Evolutionary conservation across 2,329 filamentous ascomycete species (phyloP).

Genomic region (Aureobasidium namibiae): DNA sequence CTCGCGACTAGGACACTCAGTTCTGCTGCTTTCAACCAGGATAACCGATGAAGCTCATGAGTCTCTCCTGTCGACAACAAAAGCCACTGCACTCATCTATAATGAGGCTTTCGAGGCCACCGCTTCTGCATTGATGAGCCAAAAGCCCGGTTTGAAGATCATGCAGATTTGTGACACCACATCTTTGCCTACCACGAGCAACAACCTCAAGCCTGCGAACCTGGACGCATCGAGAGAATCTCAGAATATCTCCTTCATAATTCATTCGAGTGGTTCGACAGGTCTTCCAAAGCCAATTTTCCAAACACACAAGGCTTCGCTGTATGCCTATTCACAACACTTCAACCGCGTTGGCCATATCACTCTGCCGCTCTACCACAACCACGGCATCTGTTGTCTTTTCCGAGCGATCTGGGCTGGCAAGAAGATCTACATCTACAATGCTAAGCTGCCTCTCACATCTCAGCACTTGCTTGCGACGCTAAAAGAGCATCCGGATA

Average conservation of each 20-base stretch:
- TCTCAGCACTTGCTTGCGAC: constrained; percentile 18
- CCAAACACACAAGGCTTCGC: constrained; percentile 41
- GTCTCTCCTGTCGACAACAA: constrained; percentile 36
- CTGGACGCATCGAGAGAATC: constrained; percentile 18
- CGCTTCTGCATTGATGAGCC: constrained; percentile 13
- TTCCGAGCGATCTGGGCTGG: constrained; percentile 43
- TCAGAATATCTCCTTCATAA: constrained; percentile 30
- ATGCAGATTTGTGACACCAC: constrained; percentile 21
- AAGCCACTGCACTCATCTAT: constrained; percentile 20
- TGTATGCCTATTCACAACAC: constrained; percentile 39
- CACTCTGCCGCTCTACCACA: constrained; percentile 50
- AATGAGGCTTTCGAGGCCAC: constrained; percentile 17
- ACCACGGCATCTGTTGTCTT: constrained; percentile 46
- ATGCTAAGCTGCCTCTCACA: constrained; percentile 46
- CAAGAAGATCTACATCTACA: constrained; percentile 45
- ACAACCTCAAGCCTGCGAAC: background rate
- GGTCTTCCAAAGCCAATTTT: constrained; percentile 55
- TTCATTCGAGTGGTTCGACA: constrained; percentile 47
- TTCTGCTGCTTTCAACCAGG: constrained; percentile 45
- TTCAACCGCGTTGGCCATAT: constrained; percentile 42
- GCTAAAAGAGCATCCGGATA: constrained; percentile 17
- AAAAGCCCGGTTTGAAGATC: constrained; percentile 20
- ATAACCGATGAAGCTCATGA: constrained; percentile 43
- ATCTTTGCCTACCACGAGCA: background rate
- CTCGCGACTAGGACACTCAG: constrained; percentile 45